Evolutionary conservation across 352 stramenopile species (phyloP).

Genomic region (Globisporangium carolinianum): DNA sequence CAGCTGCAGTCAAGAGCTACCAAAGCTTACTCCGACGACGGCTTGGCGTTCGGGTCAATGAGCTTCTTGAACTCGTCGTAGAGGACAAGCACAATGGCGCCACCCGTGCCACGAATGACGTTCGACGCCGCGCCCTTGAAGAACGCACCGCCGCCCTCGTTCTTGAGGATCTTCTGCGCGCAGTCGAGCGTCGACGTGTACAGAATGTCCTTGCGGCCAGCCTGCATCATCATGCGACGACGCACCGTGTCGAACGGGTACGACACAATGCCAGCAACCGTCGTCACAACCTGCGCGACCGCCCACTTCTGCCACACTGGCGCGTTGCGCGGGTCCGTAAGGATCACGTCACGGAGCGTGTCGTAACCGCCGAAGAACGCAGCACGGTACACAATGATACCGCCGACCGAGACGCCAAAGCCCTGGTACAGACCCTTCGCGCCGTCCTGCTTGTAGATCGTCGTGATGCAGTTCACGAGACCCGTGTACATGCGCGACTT

Average conservation of each 20-base stretch:
- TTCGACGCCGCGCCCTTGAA: slow-evolving; percentile 99
- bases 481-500: slow-evolving; percentile 97
- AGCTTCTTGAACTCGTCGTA: slow-evolving; percentile 99
- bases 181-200: slow-evolving; percentile 98
- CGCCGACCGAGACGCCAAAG: slow-evolving; percentile 97
- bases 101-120: slow-evolving; percentile 97
- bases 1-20: background rate
- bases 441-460: slow-evolving; percentile 92
- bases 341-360: slow-evolving; percentile 89
- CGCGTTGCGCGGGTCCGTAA: slow-evolving; percentile 81
- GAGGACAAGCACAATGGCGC: slow-evolving; percentile 97
- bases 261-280: slow-evolving; percentile 90
- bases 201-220: slow-evolving; percentile 94
- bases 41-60: slow-evolving; percentile 51
- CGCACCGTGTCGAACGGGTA: slow-evolving; percentile 96
- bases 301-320: slow-evolving; percentile 88
- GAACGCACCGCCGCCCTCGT: slow-evolving; percentile 94
- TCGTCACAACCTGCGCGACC: slow-evolving; percentile 89
- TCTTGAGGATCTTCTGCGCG: slow-evolving; percentile 94
- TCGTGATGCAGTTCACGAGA: slow-evolving; percentile 95
- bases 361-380: slow-evolving; percentile 99
- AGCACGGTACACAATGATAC: slow-evolving; percentile 99
- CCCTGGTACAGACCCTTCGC: slow-evolving; percentile 96
- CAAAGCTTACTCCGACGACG: slow-evolving; percentile 37
- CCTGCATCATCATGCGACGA: slow-evolving; percentile 97